Evolutionary conservation across 2,329 filamentous ascomycete genomes (phyloP), one percentile per base, ranked within the genome.

Genomic region (Didymella sp.): DNA sequence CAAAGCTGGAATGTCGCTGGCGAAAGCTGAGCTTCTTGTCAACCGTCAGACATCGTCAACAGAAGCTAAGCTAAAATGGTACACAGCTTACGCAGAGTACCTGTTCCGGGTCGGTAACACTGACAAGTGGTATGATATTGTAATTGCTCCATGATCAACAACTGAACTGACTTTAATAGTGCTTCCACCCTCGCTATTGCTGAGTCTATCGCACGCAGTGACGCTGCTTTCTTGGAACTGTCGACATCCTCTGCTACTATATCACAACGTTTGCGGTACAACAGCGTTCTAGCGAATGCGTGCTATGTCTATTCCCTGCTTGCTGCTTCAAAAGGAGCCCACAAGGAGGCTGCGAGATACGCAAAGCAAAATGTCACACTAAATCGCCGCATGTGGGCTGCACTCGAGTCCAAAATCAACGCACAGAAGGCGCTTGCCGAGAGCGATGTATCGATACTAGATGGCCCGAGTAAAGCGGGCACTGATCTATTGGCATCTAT

Each of bases 41-140:
- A 68, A 71, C 11, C 73, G 72, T 8, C 73, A 75, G 37, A 71
- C 73, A 1, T 63, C 80, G 2, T 79, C 81, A 3, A 74, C 76
- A 9, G 75, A 82, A 46, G 78, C 81, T 13, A 76, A 73, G 25
- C 64, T 89, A 13, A 79, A 81, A 30, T 89, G 89, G 72, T 84
- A 92, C 62, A 77, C 96, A 6, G 85, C 87, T 0, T 87, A 88
- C 59, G 87, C 90, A 0, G 91, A 96, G 72, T 92, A 92, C 72
- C 81, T 88, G 25, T 79, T 93, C 17, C 84, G 85, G 1, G 83
- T 88, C 12, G 89, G 89, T 9, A 86, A 87, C 46, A 77, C 85
- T 15, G 82, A 87, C 9, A 87, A 89, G 75, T 89, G 81, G 76
- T 78, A 70, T 64, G 64, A 25, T 22, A 13, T 7, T 9, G 9